Evolutionary conservation across 768 basidiomycete genomes (phyloP).

Genomic region (Lactarius evosmus): DNA sequence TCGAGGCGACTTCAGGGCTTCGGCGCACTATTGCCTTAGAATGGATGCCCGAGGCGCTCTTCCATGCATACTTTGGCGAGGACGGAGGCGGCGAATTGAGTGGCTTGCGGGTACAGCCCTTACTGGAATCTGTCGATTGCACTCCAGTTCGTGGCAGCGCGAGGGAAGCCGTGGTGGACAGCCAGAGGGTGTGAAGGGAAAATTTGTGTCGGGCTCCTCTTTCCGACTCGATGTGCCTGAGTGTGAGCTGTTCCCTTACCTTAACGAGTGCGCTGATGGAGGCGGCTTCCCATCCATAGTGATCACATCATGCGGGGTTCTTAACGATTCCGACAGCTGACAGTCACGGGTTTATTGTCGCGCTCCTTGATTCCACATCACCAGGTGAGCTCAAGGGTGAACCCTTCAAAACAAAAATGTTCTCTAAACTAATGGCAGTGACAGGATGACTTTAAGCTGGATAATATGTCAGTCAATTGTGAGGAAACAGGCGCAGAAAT

Average conservation of each 20-base stretch:
- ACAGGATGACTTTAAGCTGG: neutral
- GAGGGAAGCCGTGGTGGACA: neutral
- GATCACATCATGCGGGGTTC: conserved; percentile 2
- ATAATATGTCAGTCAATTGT: neutral
- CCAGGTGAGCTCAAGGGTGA: neutral
- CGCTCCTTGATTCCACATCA: neutral
- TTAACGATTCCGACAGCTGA: neutral
- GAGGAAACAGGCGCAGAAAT: neutral
- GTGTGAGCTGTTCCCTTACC: conserved; percentile 16
- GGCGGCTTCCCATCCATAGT: conserved; percentile 11
- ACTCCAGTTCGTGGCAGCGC: neutral
- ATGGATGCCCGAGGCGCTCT: conserved; percentile 8
- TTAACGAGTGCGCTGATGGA: conserved; percentile 7
- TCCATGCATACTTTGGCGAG: neutral
- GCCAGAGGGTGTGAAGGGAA: neutral
- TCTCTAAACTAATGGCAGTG: neutral
- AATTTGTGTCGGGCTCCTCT: neutral
- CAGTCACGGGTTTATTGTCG: neutral
- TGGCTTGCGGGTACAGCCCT: neutral
- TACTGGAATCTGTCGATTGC: neutral
- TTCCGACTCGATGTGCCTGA: conserved; percentile 6
- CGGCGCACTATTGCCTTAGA: conserved; percentile 15
- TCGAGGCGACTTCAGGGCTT: conserved; percentile 2
- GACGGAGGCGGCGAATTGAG: neutral
- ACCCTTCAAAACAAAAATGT: neutral